Evolutionary conservation across 805 yeast genomes (phyloP).

Genomic region (Candida nonsorbophila): DNA sequence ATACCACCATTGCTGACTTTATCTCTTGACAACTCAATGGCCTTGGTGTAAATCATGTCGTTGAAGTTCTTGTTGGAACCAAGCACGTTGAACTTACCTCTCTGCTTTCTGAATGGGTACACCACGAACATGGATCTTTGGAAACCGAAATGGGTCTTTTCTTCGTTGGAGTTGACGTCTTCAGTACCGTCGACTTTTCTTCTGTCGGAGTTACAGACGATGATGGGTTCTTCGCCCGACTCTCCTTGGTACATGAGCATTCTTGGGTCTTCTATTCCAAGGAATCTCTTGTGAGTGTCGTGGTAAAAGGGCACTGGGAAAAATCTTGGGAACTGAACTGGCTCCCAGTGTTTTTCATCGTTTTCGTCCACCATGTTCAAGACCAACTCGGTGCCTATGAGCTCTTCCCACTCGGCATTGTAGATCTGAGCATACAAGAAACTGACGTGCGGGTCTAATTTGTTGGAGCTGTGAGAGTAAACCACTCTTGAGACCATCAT

Average conservation of each 20-base stretch:
- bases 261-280: constrained; percentile 51
- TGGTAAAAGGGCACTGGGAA: constrained; percentile 27
- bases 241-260: constrained; percentile 27
- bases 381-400: constrained; percentile 18
- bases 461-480: constrained; percentile 24
- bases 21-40: constrained; percentile 13
- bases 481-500: constrained; percentile 40
- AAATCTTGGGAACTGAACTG: constrained; percentile 19
- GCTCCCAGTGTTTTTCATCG: constrained; percentile 2
- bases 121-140: constrained; percentile 26
- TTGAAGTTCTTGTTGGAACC: constrained; percentile 12
- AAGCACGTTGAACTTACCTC: constrained; percentile 20
- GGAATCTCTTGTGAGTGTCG: constrained; percentile 14
- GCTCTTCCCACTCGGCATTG: constrained; percentile 43
- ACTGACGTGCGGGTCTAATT: constrained; percentile 33
- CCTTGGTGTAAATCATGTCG: constrained; percentile 12
- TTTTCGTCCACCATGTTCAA: constrained; percentile 12
- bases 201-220: constrained; percentile 34
- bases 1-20: constrained; percentile 5
- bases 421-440: constrained; percentile 41
- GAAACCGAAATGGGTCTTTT: constrained; percentile 8
- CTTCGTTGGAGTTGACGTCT: constrained; percentile 12
- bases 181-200: constrained; percentile 8
- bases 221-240: constrained; percentile 39
- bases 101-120: constrained; percentile 27